Evolutionary conservation across 306 rosid species (phyloP), one percentile per base, ranked within the genome.

Genomic region (Geum urbanum): DNA sequence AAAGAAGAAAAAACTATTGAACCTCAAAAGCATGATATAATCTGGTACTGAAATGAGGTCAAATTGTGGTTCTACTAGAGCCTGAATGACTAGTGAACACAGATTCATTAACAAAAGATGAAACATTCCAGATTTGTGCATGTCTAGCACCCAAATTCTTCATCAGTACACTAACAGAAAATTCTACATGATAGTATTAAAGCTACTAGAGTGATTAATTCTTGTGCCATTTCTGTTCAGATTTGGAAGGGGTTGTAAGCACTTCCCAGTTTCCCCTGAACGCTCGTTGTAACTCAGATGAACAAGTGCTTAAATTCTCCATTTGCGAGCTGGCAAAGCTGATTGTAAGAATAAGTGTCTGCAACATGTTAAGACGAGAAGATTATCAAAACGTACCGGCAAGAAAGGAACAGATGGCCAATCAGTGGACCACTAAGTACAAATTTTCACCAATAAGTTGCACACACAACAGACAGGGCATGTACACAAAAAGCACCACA

Each of bases 301-400:
- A 92, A 92, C 73, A 92, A 62, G 82, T 86, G 81, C 61, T 81
- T 94, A 70, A 84, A 91, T 68, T 91, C 97, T 59, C 95, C 97
- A 80, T 85, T 87, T 67, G 97, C 96, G 47, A 90, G 91, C 83
- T 73, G 88, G 77, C 96, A 88, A 35, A 94, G 91, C 84, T 87
- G 90, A 77, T 91, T 82, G 91, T 87, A 94, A 70, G 76, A 71
- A 66, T 79, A 44, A 13, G 77, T 72, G 74, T 94, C 98, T 94
- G 97, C 75, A 71, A 70, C 53, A 66, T 35, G 55, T 8, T 10
- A 1, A 63, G 66, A 59, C 56, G 41, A 50, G 37, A 53, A 1
- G 1, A 41, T 9, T 16, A 59, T 78, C 59, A 63, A 72, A 52
- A n/a, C 19, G 61, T 4, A 71, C 63, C 77, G 48, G 13, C 27